Evolutionary conservation across 768 basidiomycete genomes (phyloP).

Genomic region (Mycena polygramma): DNA sequence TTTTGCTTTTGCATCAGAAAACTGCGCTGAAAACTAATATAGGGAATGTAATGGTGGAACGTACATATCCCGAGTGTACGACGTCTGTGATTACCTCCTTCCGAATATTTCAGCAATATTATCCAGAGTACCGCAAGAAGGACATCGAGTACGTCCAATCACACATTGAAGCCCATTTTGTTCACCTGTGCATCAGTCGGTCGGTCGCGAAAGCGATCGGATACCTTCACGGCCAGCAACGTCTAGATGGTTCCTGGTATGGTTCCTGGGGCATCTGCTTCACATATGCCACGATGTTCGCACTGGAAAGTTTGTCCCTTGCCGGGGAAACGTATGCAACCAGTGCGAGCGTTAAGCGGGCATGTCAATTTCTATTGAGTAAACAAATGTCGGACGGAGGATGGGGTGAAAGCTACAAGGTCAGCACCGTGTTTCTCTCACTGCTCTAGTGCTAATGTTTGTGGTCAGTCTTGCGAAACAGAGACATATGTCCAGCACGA

Average conservation of each 20-base stretch:
- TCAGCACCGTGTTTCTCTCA: slow-evolving; percentile 45
- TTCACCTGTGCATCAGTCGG: slow-evolving; percentile 54
- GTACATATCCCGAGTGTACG: slow-evolving; percentile 96
- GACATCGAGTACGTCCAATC: slow-evolving; percentile 76
- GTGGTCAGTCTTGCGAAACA: slow-evolving; percentile 82
- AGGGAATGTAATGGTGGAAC: slow-evolving; percentile 98
- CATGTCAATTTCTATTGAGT: slow-evolving; percentile 85
- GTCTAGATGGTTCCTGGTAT: slow-evolving; percentile 91
- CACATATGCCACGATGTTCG: slow-evolving; percentile 98
- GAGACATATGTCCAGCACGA: slow-evolving; percentile 85
- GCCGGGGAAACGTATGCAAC: slow-evolving; percentile 91
- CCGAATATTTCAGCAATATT: slow-evolving; percentile 83
- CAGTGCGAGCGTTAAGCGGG: slow-evolving; percentile 72
- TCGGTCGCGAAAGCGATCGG: slow-evolving; percentile 76
- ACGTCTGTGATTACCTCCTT: slow-evolving; percentile 94
- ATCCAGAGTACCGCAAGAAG: slow-evolving; percentile 79
- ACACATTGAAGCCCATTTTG: neutral
- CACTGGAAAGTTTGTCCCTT: slow-evolving; percentile 88
- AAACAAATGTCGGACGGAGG: slow-evolving; percentile 95
- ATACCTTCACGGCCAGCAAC: slow-evolving; percentile 86
- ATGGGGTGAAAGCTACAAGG: slow-evolving; percentile 99
- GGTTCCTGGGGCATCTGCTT: slow-evolving; percentile 99
- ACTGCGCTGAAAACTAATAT: neutral
- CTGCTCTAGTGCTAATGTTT: neutral
- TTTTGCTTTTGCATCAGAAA: neutral